Evolutionary conservation across 305 asterid species (phyloP).

Genomic region (Fraxinus xanthoxyloides): DNA sequence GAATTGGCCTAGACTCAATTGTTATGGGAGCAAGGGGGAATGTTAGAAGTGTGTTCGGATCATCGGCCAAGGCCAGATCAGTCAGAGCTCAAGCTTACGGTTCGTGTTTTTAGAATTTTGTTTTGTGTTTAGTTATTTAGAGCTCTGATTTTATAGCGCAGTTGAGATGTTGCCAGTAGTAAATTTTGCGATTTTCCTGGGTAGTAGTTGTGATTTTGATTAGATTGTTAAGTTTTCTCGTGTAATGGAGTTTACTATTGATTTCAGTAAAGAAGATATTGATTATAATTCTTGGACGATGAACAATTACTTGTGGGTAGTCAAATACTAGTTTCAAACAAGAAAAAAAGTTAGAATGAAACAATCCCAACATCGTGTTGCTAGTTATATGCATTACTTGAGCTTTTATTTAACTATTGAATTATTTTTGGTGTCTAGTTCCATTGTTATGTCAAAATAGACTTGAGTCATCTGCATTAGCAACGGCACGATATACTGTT

Average conservation of each 20-base stretch:
- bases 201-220: not conserved
- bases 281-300: not conserved
- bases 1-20: slow-evolving; percentile 36
- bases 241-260: not conserved
- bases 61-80: slow-evolving; percentile 55
- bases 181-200: not conserved
- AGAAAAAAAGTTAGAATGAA: not conserved
- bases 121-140: not conserved
- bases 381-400: not conserved
- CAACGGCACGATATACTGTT: not conserved
- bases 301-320: not conserved
- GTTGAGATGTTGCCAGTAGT: not conserved
- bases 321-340: not conserved
- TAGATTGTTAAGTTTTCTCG: not conserved
- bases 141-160: not conserved
- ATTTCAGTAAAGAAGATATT: not conserved
- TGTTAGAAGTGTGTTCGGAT: slow-evolving; percentile 36
- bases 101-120: slow-evolving; percentile 22
- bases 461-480: not conserved
- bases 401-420: not conserved
- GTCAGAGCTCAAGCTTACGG: slow-evolving; percentile 67
- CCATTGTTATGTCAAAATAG: not conserved
- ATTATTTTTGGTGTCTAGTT: not conserved
- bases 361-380: not conserved
- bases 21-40: slow-evolving; percentile 45